Conservation (phyloP, 2,329 filamentous ascomycete species). For the Daldinia sp. region DNA sequence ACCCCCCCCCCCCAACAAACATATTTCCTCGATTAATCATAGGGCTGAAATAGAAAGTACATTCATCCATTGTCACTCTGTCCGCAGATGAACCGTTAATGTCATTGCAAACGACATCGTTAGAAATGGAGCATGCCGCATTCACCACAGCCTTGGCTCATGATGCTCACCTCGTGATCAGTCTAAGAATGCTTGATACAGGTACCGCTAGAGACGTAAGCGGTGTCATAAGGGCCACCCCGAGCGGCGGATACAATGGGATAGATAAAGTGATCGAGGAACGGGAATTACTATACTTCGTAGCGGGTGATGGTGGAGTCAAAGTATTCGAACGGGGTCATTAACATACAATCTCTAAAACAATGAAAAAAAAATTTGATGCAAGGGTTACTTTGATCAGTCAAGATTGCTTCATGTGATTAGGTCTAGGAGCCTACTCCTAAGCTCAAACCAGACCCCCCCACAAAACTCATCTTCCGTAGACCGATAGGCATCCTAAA, state of each 20-base stretch:
- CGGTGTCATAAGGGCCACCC: slow-evolving; percentile 81
- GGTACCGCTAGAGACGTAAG: slow-evolving; percentile 91
- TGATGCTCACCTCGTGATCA: slow-evolving; percentile 73
- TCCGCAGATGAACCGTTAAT: slow-evolving; percentile 79
- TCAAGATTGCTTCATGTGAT: background rate
- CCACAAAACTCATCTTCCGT: background rate
- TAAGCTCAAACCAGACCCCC: background rate
- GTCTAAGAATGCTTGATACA: slow-evolving; percentile 80
- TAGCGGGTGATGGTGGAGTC: slow-evolving; percentile 79
- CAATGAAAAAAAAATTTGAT: background rate
- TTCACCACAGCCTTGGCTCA: slow-evolving; percentile 78
- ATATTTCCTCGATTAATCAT: slow-evolving; percentile 36
- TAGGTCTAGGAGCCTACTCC: background rate
- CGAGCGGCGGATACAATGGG: slow-evolving; percentile 53
- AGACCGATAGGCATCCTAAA: background rate
- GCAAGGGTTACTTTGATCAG: background rate
- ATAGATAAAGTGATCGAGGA: slow-evolving; percentile 54
- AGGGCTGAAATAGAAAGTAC: slow-evolving; percentile 58
- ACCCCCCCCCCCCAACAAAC: background rate
- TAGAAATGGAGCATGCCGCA: slow-evolving; percentile 76
- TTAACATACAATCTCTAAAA: slow-evolving; percentile 51
- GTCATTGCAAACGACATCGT: slow-evolving; percentile 63
- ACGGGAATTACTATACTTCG: slow-evolving; percentile 81
- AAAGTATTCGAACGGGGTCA: slow-evolving; percentile 86
- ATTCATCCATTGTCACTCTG: slow-evolving; percentile 72